Evolutionary conservation across 2,329 filamentous ascomycete species (phyloP), one percentile per base, ranked within the genome.

Genomic region (Byssoonygena ceratinophila): DNA sequence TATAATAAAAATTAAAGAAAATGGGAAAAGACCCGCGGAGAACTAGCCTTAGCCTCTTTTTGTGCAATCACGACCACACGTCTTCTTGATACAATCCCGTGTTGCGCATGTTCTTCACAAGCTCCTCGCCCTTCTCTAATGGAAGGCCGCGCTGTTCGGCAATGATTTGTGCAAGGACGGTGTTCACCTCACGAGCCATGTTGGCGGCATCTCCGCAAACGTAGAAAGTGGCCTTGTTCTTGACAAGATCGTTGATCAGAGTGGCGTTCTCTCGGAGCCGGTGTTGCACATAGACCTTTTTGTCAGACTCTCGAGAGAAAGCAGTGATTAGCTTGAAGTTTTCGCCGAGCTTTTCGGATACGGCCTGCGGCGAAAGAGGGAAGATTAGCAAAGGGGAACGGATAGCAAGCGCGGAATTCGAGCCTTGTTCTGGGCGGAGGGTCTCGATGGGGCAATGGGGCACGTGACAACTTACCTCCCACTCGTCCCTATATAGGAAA

Each of bases 211-310:
- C 92, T 72, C 92, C 92, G 64, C 94, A 98, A 54, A 98, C 91
- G 68, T 98, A 98, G 69, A 98, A 90, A 72, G 92, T 96, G 4
- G 88, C 92, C 65, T 83, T 83, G 69, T 89, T 77, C 60, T 85
- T 77, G 8, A 98, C 77, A 0, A 98, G 80, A 59, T 91, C 83
- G 71, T 94, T 91, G 71, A 98, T 78, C 62, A 95, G 82, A 63
- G 86, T 79, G 54, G 86, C 83, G 47, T 83, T 78, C 69, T 97
- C 87, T 72, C 86, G 84, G 55, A 98, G 78, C 57, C 86, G 80
- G 71, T 98, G 89, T 72, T 98, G 92, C 20, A 98, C 92, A 66
- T 98, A 98, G 34, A 98, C 87, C 74, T 98, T 98, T 69, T 92
- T 79, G 40, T 82, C 69, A 0, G 80, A 76, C 58, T 96, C 87